phyloP scores from a whole-genome alignment of 139 green algal genomes.

The Coelastrella sp. region DNA sequence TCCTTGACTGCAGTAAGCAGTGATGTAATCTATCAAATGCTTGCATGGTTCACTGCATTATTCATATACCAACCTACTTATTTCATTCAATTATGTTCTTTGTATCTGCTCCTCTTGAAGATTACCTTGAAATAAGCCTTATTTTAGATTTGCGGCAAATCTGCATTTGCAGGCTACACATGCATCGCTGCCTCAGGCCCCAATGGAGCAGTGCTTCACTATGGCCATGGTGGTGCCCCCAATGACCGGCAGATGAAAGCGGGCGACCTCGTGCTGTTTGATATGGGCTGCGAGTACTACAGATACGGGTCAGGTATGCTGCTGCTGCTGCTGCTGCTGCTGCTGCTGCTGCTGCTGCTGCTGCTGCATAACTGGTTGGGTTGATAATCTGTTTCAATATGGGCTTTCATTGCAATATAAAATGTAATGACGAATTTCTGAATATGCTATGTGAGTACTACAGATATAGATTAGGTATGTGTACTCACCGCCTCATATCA shows the following conservation, averaged over 20 bases:
- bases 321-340: background rate
- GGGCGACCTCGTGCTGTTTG: conserved; percentile 82
- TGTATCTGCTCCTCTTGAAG: background rate
- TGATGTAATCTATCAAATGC: too few relatives aligned
- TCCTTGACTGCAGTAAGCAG: too few relatives aligned
- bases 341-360: background rate
- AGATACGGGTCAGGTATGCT: conserved; percentile 38
- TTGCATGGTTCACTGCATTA: too few relatives aligned
- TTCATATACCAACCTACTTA: too few relatives aligned
- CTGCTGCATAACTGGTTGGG: background rate
- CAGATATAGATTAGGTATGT: too few relatives aligned
- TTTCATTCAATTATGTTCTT: background rate
- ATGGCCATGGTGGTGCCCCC: conserved; percentile 87
- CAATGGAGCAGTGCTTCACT: conserved; percentile 89
- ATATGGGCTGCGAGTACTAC: conserved; percentile 83
- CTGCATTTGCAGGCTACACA: conserved; percentile 70
- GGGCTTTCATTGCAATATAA: too few relatives aligned
- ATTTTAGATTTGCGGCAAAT: background rate
- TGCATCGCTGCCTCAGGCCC: conserved; percentile 85
- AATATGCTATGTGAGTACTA: too few relatives aligned
- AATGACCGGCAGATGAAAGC: conserved; percentile 78
- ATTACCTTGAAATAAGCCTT: too few relatives aligned
- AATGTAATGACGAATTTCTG: too few relatives aligned
- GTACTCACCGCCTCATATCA: too few relatives aligned
- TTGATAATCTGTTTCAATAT: too few relatives aligned